Conservation (phyloP, 345 rosid genomes). For the Boechera stricta region DNA sequence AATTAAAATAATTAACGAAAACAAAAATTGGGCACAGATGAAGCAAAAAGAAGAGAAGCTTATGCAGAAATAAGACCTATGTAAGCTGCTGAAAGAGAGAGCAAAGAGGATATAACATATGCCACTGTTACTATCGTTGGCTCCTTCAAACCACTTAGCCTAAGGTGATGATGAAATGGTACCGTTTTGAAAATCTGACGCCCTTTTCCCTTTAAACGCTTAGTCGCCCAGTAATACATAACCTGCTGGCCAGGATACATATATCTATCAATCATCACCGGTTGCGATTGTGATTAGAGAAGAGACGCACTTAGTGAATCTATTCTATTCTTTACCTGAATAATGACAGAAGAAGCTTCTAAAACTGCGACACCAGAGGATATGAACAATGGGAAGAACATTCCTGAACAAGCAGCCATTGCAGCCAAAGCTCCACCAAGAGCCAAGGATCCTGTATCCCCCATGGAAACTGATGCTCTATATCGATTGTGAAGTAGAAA, state of each 20-base stretch:
- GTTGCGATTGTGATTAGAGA: not conserved
- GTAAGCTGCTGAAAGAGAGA: constrained; percentile 46
- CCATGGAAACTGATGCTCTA: constrained; percentile 85
- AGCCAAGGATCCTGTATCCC: constrained; percentile 84
- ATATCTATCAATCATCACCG: not conserved
- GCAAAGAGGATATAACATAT: constrained; percentile 42
- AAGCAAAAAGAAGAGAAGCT: constrained; percentile 10
- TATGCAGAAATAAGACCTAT: constrained; percentile 45
- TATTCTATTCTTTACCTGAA: constrained; percentile 59
- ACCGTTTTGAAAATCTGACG: constrained; percentile 36
- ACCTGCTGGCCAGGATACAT: constrained; percentile 29
- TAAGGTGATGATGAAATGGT: constrained; percentile 47
- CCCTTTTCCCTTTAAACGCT: constrained; percentile 41
- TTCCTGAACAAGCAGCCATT: constrained; percentile 95
- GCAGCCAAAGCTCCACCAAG: constrained; percentile 93
- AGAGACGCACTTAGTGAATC: not conserved
- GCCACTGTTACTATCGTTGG: constrained; percentile 44
- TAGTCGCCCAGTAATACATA: constrained; percentile 35
- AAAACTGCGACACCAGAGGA: constrained; percentile 76
- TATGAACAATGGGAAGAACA: constrained; percentile 86
- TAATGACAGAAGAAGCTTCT: constrained; percentile 64
- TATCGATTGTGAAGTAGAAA: constrained; percentile 86
- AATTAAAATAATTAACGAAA: not conserved
- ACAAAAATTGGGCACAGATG: constrained; percentile 7
- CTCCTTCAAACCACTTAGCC: constrained; percentile 41